These are phyloP conservation scores for Nannochloropsis salina DNA, from an alignment of 108 stramenopile species.

Conservation along the genomic window DNA sequence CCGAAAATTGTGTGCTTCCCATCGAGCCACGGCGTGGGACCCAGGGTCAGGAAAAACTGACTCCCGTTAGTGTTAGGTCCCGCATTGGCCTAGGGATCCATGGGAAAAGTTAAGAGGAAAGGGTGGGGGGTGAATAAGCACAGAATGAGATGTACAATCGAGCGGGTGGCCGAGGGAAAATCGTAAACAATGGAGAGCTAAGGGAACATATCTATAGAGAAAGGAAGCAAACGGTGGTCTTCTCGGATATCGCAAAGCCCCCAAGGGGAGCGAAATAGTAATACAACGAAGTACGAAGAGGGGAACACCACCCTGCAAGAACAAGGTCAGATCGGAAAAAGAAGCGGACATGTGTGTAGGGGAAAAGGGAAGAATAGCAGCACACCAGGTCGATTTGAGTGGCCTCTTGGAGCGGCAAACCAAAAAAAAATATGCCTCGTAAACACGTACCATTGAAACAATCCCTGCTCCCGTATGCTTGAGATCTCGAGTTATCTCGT, in stretches of 20 bases:
- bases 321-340: too few species aligned
- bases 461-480: constrained; percentile 46
- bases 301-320: too few species aligned
- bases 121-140: background rate
- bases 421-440: background rate
- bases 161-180: background rate
- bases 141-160: background rate
- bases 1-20: constrained; percentile 52
- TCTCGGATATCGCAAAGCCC: too few species aligned
- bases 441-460: background rate
- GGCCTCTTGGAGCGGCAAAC: too few species aligned
- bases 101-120: background rate
- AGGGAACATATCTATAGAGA: background rate
- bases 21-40: constrained; percentile 52
- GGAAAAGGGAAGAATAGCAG: too few species aligned
- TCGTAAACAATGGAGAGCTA: background rate
- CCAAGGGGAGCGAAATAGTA: too few species aligned
- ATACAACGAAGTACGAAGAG: too few species aligned
- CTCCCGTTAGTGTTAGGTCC: constrained; percentile 37
- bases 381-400: too few species aligned
- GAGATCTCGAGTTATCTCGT: constrained; percentile 45
- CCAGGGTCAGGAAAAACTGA: constrained; percentile 43
- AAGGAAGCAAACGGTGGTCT: background rate
- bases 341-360: too few species aligned
- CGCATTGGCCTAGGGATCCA: constrained; percentile 28